Conservation (phyloP, 139 green algal genomes). For the Penium margaritaceum region DNA sequence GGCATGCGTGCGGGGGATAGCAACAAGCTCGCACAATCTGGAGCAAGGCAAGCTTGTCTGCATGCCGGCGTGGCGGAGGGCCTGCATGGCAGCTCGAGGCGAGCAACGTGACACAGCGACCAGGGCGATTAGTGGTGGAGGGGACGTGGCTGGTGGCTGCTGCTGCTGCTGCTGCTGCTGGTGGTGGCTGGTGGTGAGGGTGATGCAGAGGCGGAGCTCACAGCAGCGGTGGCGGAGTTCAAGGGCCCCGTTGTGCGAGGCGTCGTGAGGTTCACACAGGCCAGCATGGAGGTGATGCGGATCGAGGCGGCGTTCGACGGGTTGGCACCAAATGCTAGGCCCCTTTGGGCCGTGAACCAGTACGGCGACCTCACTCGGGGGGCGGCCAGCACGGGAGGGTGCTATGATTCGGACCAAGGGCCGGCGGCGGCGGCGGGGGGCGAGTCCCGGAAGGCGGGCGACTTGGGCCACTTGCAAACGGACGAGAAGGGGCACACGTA, state of each 20-base stretch:
- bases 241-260: conserved; percentile 35
- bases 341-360: conserved; percentile 24
- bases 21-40: too few relatives aligned
- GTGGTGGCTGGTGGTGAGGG: too few relatives aligned
- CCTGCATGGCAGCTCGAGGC: too few relatives aligned
- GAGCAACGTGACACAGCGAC: too few relatives aligned
- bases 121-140: too few relatives aligned
- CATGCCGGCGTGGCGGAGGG: too few relatives aligned
- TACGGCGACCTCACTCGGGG: conserved; percentile 40
- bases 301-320: conserved; percentile 37
- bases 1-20: too few relatives aligned
- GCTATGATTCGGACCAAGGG: too few relatives aligned
- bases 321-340: not conserved
- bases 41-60: too few relatives aligned
- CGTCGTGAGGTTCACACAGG: conserved; percentile 33
- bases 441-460: not conserved
- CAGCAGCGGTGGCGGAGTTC: conserved; percentile 41
- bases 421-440: too few relatives aligned
- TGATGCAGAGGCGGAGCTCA: conserved; percentile 23
- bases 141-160: too few relatives aligned
- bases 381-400: conserved; percentile 19
- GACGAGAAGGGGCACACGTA: conserved; percentile 38
- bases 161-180: too few relatives aligned
- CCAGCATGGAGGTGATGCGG: conserved; percentile 20
- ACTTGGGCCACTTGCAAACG: conserved; percentile 21